Base-by-base conservation (phyloP, 306 rosid genomes). In the Medicago lupulina region DNA sequence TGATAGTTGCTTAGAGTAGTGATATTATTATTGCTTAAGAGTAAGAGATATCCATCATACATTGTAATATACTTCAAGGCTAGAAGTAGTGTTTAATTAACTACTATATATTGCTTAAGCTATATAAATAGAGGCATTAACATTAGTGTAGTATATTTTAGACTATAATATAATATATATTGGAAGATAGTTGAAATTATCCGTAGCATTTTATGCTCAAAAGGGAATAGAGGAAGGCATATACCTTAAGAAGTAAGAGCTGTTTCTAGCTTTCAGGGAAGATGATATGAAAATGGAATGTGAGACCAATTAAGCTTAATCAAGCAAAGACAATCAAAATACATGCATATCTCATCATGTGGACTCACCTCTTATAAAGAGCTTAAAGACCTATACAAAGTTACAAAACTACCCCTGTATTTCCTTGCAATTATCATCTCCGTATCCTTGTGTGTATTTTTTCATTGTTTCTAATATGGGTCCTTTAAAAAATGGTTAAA, bases 351-450 rank as follows among this genome's bases (percentile, higher is more conserved):
- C 87, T 68, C 84, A 79, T 71, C 75, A 66, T 46, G 62, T 72
- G 85, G 85, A 53, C 74, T 39, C 76, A 0, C 71, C 60, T 53
- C 69, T 70, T 89, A 86, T 85, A 89, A 71, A 81, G 85, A 72
- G 82, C 86, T 82, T 16, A 73, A 60, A 38, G 18, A 73, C 44
- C 0, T 1, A 31, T 0, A 1, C 17, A 0, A 73, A 79, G 66
- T 88, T 84, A 82, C 97, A 71, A 73, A 81, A 76, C 11, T 66
- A 70, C 88, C 98, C 97, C 61, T 73, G 0, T 4, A 12, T 41
- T 70, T 51, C 54, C 50, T 14, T 7, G 14, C n/a, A 65, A 60
- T 39, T 82, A 46, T 38, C 57, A 79, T 12, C 17, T 60, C 0
- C 0, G 1, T 13, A 10, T 10, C 66, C 41, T 14, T 60, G 38